A percentile compares a stretch with the other conserved stretches of the same genome.
Evolutionary conservation across 768 basidiomycete species (phyloP).

Genomic region (Mycena chlorophos): DNA sequence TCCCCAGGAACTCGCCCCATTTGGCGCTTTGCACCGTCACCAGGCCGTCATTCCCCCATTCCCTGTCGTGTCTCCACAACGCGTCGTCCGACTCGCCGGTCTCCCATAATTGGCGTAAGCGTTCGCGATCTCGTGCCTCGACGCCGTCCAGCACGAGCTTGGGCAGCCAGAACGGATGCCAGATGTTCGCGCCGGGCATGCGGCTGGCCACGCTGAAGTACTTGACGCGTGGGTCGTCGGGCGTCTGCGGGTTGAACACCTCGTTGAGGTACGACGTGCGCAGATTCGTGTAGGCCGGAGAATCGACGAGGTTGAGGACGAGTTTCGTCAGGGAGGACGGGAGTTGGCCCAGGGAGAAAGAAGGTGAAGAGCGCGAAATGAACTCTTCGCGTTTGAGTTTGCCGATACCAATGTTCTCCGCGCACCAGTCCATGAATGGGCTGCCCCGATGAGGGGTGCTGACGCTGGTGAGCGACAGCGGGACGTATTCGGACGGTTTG

Average conservation of each 20-base stretch:
- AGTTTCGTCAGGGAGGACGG: slow-evolving; percentile 86
- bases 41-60: slow-evolving; percentile 89
- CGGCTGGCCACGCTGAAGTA: slow-evolving; percentile 92
- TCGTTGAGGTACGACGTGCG: slow-evolving; percentile 80
- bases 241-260: slow-evolving; percentile 81
- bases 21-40: slow-evolving; percentile 90
- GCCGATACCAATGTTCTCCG: slow-evolving; percentile 90
- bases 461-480: slow-evolving; percentile 84
- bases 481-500: slow-evolving; percentile 77
- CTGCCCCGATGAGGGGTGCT: slow-evolving; percentile 94
- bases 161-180: slow-evolving; percentile 97
- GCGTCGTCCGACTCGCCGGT: slow-evolving; percentile 27
- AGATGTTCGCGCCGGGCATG: slow-evolving; percentile 61
- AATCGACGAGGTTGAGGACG: slow-evolving; percentile 86
- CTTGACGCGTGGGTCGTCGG: slow-evolving; percentile 76
- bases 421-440: slow-evolving; percentile 99
- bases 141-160: slow-evolving; percentile 90
- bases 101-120: slow-evolving; percentile 40
- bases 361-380: slow-evolving; percentile 31
- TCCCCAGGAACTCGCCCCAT: slow-evolving; percentile 96
- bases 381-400: slow-evolving; percentile 48
- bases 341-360: slow-evolving; percentile 59
- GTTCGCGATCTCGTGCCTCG: slow-evolving; percentile 60
- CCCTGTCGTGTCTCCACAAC: slow-evolving; percentile 50
- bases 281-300: slow-evolving; percentile 93